These are phyloP conservation scores for Ceratobasidium sp. DNA, from an alignment of 1,284 basidiomycete genomes.

Conservation along the genomic window DNA sequence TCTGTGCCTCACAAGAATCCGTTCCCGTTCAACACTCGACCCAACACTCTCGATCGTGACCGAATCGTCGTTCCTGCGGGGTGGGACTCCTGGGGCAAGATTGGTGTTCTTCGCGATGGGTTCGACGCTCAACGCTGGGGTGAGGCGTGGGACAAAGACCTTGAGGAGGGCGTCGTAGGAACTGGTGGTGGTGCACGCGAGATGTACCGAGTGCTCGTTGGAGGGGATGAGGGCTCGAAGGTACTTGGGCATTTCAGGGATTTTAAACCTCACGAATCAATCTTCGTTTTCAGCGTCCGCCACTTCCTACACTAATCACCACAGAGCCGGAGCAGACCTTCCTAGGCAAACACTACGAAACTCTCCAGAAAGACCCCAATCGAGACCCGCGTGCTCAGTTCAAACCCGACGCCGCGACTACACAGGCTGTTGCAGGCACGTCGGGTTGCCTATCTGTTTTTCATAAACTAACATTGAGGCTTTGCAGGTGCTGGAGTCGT, in stretches of 20 bases:
- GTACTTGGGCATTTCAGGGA: constrained; percentile 55
- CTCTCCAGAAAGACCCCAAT: constrained; percentile 86
- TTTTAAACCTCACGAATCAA: not conserved
- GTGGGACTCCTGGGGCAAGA: constrained; percentile 99
- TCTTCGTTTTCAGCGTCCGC: constrained; percentile 58
- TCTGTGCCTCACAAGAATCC: constrained; percentile 72
- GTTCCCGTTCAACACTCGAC: constrained; percentile 86
- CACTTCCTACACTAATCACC: constrained; percentile 77
- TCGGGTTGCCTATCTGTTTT: constrained; percentile 50
- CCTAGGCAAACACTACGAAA: constrained; percentile 87
- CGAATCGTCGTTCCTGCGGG: constrained; percentile 91
- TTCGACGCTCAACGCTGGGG: constrained; percentile 87
- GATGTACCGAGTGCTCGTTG: constrained; percentile 66
- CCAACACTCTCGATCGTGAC: constrained; percentile 93
- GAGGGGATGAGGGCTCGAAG: constrained; percentile 77
- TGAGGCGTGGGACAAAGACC: constrained; percentile 82
- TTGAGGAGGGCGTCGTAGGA: constrained; percentile 60
- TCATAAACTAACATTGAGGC: constrained; percentile 53
- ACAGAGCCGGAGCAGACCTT: constrained; percentile 87
- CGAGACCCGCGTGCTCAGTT: constrained; percentile 89
- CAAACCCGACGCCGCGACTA: constrained; percentile 70
- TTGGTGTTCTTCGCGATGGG: constrained; percentile 87
- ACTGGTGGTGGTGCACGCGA: constrained; percentile 65
- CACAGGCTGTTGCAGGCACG: constrained; percentile 54
- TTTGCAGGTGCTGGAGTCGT: constrained; percentile 65